Percentiles rank a stretch among this genome's conserved stretches.
Conservation (phyloP, 1,139 yeast species). For the Taiozyma onychis region DNA sequence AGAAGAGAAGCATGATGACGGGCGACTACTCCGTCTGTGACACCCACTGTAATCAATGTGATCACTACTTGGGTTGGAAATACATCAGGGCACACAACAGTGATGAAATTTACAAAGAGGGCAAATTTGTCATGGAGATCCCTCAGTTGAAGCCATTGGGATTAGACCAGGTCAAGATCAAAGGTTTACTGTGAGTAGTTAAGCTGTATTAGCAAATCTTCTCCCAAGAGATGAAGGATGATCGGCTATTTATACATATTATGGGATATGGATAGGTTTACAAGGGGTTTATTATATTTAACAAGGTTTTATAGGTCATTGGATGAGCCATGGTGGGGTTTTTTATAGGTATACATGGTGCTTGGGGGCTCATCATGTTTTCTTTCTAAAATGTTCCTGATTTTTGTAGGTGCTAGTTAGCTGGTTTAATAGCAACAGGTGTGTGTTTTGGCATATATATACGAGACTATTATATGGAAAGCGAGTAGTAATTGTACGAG, state of each 20-base stretch:
- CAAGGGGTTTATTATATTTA: background rate
- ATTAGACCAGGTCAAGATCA: slow-evolving; percentile 1
- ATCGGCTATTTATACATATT: too few species aligned
- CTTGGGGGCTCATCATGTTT: background rate
- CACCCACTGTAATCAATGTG: slow-evolving; percentile 64
- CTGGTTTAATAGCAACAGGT: background rate
- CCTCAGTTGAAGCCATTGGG: slow-evolving; percentile 8
- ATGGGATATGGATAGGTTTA: background rate
- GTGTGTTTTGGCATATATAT: background rate
- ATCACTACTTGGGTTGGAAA: slow-evolving; percentile 66
- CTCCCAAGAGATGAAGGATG: background rate
- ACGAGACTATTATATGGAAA: background rate
- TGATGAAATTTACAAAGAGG: slow-evolving; percentile 67
- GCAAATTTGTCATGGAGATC: slow-evolving; percentile 68
- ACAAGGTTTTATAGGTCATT: background rate
- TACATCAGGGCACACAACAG: slow-evolving; percentile 55
- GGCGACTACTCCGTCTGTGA: slow-evolving; percentile 64
- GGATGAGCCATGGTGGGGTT: background rate
- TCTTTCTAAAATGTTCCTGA: background rate
- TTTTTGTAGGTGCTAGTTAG: background rate
- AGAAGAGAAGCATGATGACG: slow-evolving; percentile 53
- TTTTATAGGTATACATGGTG: background rate
- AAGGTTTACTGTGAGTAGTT: background rate
- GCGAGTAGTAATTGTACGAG: background rate
- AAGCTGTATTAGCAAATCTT: background rate